These are phyloP conservation scores for Pleurotus ostreatus DNA, from an alignment of 768 basidiomycete species.

Conservation along the genomic window DNA sequence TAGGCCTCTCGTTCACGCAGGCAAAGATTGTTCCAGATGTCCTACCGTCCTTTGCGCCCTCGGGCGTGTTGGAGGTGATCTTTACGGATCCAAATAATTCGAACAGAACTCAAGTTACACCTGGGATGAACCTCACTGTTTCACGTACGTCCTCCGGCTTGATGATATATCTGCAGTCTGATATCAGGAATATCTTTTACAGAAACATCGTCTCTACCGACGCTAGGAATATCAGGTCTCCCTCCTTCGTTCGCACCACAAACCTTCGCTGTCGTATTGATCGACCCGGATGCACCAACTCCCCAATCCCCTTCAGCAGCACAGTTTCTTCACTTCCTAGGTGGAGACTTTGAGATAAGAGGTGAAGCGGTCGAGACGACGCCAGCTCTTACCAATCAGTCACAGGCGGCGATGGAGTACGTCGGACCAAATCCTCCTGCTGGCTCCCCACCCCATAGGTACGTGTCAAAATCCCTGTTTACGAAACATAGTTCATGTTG, in stretches of 20 bases:
- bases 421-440: conserved; percentile 33
- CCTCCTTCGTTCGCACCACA: conserved; percentile 20
- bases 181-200: background rate
- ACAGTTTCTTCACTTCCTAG: conserved; percentile 39
- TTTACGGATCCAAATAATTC: conserved; percentile 25
- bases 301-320: conserved; percentile 30
- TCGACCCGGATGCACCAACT: conserved; percentile 43
- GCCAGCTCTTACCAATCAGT: conserved; percentile 28
- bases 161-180: too few relatives aligned
- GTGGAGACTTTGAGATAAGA: conserved; percentile 29
- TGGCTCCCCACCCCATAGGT: conserved; percentile 43
- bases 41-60: conserved; percentile 33
- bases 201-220: conserved; percentile 32
- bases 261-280: conserved; percentile 32
- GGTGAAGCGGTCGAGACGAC: conserved; percentile 12
- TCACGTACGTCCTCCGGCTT: conserved; percentile 25
- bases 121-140: conserved; percentile 31
- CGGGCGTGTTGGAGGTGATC: conserved; percentile 28
- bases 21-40: conserved; percentile 37
- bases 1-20: background rate
- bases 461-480: conserved; percentile 3
- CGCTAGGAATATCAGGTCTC: conserved; percentile 22
- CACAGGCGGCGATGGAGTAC: conserved; percentile 35
- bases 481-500: too few relatives aligned
- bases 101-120: conserved; percentile 20